A percentile compares a stretch with the other conserved stretches of the same genome.
Conservation (phyloP, 202 grass and related monocot genomes). For the Carex arenaria region DNA sequence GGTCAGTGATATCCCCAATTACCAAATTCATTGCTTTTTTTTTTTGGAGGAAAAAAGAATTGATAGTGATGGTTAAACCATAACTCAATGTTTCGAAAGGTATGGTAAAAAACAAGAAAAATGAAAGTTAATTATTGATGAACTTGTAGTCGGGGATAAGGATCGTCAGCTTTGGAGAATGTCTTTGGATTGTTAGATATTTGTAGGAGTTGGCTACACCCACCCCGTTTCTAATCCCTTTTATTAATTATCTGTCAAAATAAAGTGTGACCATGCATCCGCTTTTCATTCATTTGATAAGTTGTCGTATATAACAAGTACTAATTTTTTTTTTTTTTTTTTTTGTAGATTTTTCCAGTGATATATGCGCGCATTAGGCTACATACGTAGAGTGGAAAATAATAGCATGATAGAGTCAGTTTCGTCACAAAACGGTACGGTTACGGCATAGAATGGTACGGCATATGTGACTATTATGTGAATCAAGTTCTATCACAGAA, state of each 20-base stretch:
- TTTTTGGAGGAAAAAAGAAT: neutral
- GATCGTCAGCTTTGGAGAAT: slow-evolving; percentile 20
- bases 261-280: neutral
- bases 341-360: neutral
- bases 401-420: no score
- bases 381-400: no score
- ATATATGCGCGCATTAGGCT: neutral
- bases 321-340: neutral
- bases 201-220: slow-evolving; percentile 24
- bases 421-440: no score
- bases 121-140: neutral
- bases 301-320: neutral
- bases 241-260: neutral
- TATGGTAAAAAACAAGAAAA: neutral
- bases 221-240: slow-evolving; percentile 8
- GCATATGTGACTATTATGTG: no score
- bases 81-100: neutral
- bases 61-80: neutral
- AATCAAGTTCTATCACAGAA: no score
- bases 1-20: neutral
- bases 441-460: no score
- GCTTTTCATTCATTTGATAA: slow-evolving; percentile 10
- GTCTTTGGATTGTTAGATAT: slow-evolving; percentile 18
- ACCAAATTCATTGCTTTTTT: neutral
- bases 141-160: neutral